Evolutionary conservation across 164 flowering plant species (phyloP).

Genomic region (Chloranthus sessilifolius): DNA sequence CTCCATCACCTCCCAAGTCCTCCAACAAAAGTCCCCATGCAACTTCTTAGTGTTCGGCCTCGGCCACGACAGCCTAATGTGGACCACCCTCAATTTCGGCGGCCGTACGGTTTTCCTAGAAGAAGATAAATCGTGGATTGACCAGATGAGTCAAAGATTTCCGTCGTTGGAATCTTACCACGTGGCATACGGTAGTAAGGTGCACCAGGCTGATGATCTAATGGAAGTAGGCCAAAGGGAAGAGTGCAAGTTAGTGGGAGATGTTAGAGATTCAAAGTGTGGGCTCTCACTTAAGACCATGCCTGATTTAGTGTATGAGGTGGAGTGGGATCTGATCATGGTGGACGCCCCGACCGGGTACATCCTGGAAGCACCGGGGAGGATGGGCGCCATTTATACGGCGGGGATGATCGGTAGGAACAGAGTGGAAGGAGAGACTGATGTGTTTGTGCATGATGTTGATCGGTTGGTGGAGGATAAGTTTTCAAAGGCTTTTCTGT

Average conservation of each 20-base stretch:
- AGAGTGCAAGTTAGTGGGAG: conserved; percentile 45
- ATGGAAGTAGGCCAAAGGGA: conserved; percentile 39
- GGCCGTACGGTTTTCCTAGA: conserved; percentile 82
- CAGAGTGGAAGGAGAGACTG: conserved; percentile 57
- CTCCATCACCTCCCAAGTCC: conserved; percentile 40
- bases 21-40: conserved; percentile 67
- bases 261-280: conserved; percentile 50
- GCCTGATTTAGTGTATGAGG: conserved; percentile 56
- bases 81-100: conserved; percentile 69
- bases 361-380: conserved; percentile 76
- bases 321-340: conserved; percentile 86
- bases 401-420: conserved; percentile 91
- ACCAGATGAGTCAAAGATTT: conserved; percentile 38
- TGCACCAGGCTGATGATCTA: conserved; percentile 48
- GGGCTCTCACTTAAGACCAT: conserved; percentile 52
- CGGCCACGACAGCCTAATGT: conserved; percentile 87
- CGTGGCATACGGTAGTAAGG: conserved; percentile 57
- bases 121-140: conserved; percentile 74
- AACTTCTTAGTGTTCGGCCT: conserved; percentile 90
- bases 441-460: conserved; percentile 92
- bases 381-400: conserved; percentile 85
- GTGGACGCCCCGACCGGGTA: conserved; percentile 94
- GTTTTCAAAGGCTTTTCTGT: conserved; percentile 67
- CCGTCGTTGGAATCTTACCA: conserved; percentile 62
- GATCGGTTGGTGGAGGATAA: conserved; percentile 70